Evolutionary conservation across 768 basidiomycete genomes (phyloP).

Genomic region (Suillus subaureus): DNA sequence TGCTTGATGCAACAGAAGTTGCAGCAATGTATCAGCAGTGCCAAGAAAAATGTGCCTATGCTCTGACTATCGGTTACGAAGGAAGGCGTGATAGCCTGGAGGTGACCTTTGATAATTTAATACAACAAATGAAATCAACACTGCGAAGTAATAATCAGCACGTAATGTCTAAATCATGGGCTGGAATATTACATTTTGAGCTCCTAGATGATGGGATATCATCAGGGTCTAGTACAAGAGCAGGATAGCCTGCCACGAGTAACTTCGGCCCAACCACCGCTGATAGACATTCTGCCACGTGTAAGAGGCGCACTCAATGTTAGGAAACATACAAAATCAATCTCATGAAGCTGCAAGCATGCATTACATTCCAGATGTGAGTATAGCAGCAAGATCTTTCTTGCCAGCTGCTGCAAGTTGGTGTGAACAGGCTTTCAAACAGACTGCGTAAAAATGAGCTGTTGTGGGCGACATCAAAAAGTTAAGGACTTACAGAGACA

Average conservation of each 20-base stretch:
- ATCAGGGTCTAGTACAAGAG: not conserved
- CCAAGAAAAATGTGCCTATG: too few species aligned
- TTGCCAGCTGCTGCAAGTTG: constrained; percentile 85
- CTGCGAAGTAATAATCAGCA: not conserved
- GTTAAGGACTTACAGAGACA: constrained; percentile 71
- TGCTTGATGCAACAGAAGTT: too few species aligned
- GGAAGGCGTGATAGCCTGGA: not conserved
- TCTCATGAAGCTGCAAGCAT: not conserved
- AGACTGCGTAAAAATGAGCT: constrained; percentile 51
- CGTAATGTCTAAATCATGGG: not conserved
- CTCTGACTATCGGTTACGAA: not conserved
- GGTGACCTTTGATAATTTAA: not conserved
- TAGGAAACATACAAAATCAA: constrained; percentile 5
- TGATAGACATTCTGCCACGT: not conserved
- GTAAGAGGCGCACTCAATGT: constrained; percentile 4
- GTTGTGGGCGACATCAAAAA: constrained; percentile 18
- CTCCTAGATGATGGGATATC: not conserved
- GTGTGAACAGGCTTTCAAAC: constrained; percentile 85
- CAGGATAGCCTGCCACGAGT: not conserved
- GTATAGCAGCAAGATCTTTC: constrained; percentile 76
- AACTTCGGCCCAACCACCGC: not conserved
- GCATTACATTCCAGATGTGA: constrained; percentile 41
- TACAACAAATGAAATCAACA: not conserved
- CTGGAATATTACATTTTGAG: not conserved
- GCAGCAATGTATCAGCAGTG: too few species aligned